Conservation (phyloP, 352 stramenopile genomes). For the Halophytophthora batemanensis region DNA sequence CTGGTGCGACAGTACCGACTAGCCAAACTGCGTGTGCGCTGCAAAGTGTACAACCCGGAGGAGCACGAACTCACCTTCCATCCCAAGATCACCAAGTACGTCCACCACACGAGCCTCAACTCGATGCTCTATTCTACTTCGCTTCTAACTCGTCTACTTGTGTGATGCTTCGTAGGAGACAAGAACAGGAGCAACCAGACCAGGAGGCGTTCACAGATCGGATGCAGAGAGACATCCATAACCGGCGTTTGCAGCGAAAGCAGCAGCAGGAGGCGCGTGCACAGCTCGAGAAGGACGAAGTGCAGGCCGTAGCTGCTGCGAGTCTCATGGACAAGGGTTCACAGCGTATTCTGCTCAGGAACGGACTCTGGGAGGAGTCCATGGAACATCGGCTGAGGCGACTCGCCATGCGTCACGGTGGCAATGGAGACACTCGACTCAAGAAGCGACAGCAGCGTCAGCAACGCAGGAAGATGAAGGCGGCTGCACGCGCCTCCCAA, state of each 20-base stretch:
- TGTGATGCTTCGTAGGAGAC: too few relatives aligned
- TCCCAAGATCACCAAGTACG: slow-evolving; percentile 62
- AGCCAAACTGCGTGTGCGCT: slow-evolving; percentile 11
- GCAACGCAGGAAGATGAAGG: slow-evolving; percentile 13
- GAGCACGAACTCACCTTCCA: slow-evolving; percentile 44
- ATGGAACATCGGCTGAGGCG: slow-evolving; percentile 30
- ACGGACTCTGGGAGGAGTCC: slow-evolving; percentile 47
- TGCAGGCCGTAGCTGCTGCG: slow-evolving; percentile 1
- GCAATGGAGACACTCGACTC: slow-evolving; percentile 1
- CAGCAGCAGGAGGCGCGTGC: slow-evolving; percentile 20
- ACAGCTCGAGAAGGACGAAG: slow-evolving; percentile 19
- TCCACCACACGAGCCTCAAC: too few relatives aligned
- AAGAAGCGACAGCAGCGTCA: slow-evolving; percentile 14
- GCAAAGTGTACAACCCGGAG: slow-evolving; percentile 18
- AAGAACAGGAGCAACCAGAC: slow-evolving; percentile 1
- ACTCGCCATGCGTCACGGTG: slow-evolving; percentile 17
- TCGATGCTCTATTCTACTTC: too few relatives aligned
- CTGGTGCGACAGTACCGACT: slow-evolving; percentile 16
- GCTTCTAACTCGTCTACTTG: too few relatives aligned
- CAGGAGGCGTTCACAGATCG: slow-evolving; percentile 23
- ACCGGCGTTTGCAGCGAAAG: slow-evolving; percentile 21
- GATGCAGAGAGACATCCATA: slow-evolving; percentile 47
- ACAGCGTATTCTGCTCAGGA: slow-evolving; percentile 45
- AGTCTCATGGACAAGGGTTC: slow-evolving; percentile 49
- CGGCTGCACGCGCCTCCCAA: slow-evolving; percentile 17